Conservation (phyloP, 1,284 basidiomycete genomes). For the Rhodotorula sp. region DNA sequence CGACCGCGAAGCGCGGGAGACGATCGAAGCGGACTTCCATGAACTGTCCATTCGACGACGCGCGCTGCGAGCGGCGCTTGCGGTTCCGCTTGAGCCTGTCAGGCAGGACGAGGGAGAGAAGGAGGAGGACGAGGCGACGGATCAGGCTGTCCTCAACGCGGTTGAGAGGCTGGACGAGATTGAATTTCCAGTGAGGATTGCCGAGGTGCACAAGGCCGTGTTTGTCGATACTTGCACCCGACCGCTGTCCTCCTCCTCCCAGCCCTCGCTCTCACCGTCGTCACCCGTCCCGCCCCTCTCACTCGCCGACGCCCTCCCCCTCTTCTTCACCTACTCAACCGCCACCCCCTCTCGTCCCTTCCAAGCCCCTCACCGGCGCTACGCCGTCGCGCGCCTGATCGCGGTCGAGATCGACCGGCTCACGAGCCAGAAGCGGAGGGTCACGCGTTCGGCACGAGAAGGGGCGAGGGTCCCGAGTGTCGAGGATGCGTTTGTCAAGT, state of each 20-base stretch:
- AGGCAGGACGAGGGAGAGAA: too few species aligned
- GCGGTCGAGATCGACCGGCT: conserved; percentile 24
- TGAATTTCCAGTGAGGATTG: conserved; percentile 23
- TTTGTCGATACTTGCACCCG: neutral
- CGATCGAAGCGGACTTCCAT: conserved; percentile 20
- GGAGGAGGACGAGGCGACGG: neutral
- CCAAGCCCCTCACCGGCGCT: conserved; percentile 19
- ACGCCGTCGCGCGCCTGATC: conserved; percentile 30
- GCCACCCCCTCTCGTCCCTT: conserved; percentile 12
- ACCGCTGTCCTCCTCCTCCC: neutral
- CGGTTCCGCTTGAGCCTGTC: too few species aligned
- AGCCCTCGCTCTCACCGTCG: neutral
- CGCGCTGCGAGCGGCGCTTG: too few species aligned
- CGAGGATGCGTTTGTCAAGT: conserved; percentile 20
- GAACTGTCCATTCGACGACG: conserved; percentile 16
- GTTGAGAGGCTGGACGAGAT: conserved; percentile 31
- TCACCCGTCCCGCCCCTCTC: neutral
- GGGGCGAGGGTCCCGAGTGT: neutral
- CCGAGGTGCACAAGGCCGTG: neutral
- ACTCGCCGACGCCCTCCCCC: conserved; percentile 15
- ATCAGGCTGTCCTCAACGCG: conserved; percentile 1
- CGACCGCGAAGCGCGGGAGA: conserved; percentile 6
- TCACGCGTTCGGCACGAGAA: neutral
- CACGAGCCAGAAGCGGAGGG: neutral
- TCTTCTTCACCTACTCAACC: conserved; percentile 37